Percentiles rank a stretch among this genome's conserved stretches.
These are phyloP conservation scores for Echium plantagineum DNA, from an alignment of 257 asterid species.

Conservation along the genomic window DNA sequence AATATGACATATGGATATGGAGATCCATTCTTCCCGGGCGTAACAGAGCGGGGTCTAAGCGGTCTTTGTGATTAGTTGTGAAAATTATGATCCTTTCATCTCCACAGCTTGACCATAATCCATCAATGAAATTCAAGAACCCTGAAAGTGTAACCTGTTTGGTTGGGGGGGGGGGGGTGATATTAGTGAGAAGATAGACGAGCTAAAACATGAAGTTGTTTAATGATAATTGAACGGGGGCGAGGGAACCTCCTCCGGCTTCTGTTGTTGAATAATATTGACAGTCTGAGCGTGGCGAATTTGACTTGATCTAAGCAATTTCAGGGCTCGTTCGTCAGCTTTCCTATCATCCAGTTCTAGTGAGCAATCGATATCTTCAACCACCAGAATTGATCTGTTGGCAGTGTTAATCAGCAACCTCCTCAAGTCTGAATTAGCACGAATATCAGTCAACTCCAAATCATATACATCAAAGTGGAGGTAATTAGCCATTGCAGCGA, in stretches of 20 bases:
- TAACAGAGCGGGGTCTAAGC: slow-evolving; percentile 39
- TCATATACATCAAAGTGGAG: slow-evolving; percentile 57
- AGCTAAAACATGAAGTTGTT: too few relatives aligned
- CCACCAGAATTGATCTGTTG: slow-evolving; percentile 50
- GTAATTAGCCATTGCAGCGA: slow-evolving; percentile 69
- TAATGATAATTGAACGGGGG: too few relatives aligned
- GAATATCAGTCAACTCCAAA: slow-evolving; percentile 42
- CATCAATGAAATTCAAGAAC: slow-evolving; percentile 48
- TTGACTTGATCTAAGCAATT: slow-evolving; percentile 17
- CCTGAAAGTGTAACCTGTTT: slow-evolving; percentile 24
- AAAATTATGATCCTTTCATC: slow-evolving; percentile 50
- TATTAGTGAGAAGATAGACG: too few relatives aligned
- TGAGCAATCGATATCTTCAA: slow-evolving; percentile 62
- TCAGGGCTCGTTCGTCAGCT: slow-evolving; percentile 26
- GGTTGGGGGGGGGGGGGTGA: too few relatives aligned
- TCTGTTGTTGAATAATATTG: slow-evolving; percentile 23
- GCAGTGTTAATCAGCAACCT: slow-evolving; percentile 33
- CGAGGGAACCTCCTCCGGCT: slow-evolving; percentile 15
- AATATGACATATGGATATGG: slow-evolving; percentile 47
- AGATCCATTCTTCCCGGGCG: slow-evolving; percentile 64
- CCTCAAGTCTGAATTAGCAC: slow-evolving; percentile 34
- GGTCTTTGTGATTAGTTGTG: slow-evolving; percentile 49
- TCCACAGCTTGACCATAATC: slow-evolving; percentile 64
- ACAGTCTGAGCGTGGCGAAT: slow-evolving; percentile 23
- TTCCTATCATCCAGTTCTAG: slow-evolving; percentile 25